These are phyloP conservation scores for Adansonia madagascariensis DNA, from an alignment of 441 rosid species.

Conservation along the genomic window DNA sequence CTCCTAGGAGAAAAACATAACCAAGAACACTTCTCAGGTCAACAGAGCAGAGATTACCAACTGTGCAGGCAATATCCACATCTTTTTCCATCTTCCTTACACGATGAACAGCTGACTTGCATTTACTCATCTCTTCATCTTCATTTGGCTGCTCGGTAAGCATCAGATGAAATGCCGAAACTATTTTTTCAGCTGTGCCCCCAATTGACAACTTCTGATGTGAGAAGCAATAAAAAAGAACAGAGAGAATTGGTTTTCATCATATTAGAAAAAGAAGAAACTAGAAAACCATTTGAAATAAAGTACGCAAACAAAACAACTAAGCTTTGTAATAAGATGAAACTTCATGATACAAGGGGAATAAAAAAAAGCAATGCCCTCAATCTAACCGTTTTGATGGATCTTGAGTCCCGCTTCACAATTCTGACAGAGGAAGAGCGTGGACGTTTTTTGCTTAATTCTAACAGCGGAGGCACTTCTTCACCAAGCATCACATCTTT, in stretches of 20 bases:
- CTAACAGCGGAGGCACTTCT: slow-evolving; percentile 68
- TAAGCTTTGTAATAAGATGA: background rate
- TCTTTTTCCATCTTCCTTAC: slow-evolving; percentile 89
- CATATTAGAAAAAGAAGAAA: slow-evolving; percentile 21
- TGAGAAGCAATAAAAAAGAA: slow-evolving; percentile 24
- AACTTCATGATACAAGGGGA: background rate
- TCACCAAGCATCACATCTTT: slow-evolving; percentile 81
- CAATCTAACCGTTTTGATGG: slow-evolving; percentile 69
- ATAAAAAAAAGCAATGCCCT: background rate
- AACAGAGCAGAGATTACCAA: slow-evolving; percentile 44
- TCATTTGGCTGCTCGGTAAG: slow-evolving; percentile 69
- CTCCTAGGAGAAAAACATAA: slow-evolving; percentile 9
- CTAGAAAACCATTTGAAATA: background rate
- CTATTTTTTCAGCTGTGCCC: slow-evolving; percentile 83
- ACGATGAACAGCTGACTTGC: slow-evolving; percentile 67
- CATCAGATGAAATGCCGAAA: slow-evolving; percentile 79
- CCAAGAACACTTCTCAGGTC: background rate
- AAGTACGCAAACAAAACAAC: background rate
- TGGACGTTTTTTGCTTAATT: slow-evolving; percentile 72
- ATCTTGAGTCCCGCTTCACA: slow-evolving; percentile 77
- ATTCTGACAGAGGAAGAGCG: slow-evolving; percentile 81
- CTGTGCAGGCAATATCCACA: slow-evolving; percentile 57
- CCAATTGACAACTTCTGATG: slow-evolving; percentile 79
- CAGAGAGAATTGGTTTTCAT: slow-evolving; percentile 20
- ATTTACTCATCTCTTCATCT: slow-evolving; percentile 81